Evolutionary conservation across 2,329 filamentous ascomycete genomes (phyloP).

Genomic region (Penicillium sp.): DNA sequence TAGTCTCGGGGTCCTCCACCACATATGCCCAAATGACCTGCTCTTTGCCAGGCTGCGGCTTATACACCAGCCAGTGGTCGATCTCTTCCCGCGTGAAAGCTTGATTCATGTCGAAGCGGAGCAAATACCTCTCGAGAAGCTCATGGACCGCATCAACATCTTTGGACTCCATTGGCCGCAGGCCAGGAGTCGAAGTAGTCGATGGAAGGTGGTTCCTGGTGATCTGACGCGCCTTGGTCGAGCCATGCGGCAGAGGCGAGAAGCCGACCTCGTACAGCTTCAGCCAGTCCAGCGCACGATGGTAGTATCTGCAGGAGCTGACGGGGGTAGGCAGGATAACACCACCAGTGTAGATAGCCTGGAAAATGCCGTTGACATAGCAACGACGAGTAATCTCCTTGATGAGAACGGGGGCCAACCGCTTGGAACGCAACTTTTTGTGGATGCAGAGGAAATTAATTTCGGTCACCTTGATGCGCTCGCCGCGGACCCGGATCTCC

Average conservation of each 20-base stretch:
- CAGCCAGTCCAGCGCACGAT: slow-evolving; percentile 91
- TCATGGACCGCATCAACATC: slow-evolving; percentile 77
- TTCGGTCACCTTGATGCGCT: slow-evolving; percentile 77
- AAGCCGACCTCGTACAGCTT: slow-evolving; percentile 96
- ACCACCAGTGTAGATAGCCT: slow-evolving; percentile 94
- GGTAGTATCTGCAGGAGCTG: slow-evolving; percentile 92
- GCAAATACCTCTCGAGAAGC: slow-evolving; percentile 75
- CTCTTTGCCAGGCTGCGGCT: slow-evolving; percentile 65
- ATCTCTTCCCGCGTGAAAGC: slow-evolving; percentile 80
- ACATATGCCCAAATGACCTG: slow-evolving; percentile 95
- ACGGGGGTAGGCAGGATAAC: slow-evolving; percentile 89
- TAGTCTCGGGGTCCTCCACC: slow-evolving; percentile 70
- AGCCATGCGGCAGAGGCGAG: slow-evolving; percentile 80
- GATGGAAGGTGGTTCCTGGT: slow-evolving; percentile 83
- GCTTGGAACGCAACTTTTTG: slow-evolving; percentile 94
- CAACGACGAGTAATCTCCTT: slow-evolving; percentile 95
- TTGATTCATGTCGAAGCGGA: slow-evolving; percentile 81
- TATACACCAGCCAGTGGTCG: slow-evolving; percentile 82
- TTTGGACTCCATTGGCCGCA: slow-evolving; percentile 77
- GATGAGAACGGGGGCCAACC: slow-evolving; percentile 90
- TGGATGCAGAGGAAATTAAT: slow-evolving; percentile 99
- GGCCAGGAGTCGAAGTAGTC: slow-evolving; percentile 69
- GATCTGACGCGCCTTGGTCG: slow-evolving; percentile 83
- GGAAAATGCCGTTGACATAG: slow-evolving; percentile 84
- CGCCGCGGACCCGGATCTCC: slow-evolving; percentile 76